phyloP scores from a whole-genome alignment of 306 rosid genomes.

The Lupinus albus region DNA sequence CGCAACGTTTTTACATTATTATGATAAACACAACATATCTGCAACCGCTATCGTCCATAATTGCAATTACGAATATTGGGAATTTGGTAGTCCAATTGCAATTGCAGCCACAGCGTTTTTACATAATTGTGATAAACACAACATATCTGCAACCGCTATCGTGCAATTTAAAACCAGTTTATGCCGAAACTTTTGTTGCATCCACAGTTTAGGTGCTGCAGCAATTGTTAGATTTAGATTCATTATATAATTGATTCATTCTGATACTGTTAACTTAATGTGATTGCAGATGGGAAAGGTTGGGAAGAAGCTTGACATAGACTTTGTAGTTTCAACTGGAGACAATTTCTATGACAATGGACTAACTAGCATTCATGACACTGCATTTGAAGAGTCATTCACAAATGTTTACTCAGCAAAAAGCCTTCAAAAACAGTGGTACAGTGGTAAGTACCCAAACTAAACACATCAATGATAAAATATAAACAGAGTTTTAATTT shows the following conservation, averaged over 20 bases:
- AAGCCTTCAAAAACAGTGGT: conserved; percentile 60
- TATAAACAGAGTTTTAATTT: background rate
- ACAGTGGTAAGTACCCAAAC: conserved; percentile 50
- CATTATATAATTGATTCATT: background rate
- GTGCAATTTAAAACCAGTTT: background rate
- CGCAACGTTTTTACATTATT: too few species aligned
- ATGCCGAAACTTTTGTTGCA: background rate
- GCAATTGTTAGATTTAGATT: background rate
- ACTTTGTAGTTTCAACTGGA: conserved; percentile 60
- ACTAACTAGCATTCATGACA: conserved; percentile 40
- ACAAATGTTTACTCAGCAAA: conserved; percentile 51
- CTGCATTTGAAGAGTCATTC: conserved; percentile 55
- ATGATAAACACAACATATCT: too few species aligned
- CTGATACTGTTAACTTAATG: background rate
- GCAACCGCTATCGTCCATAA: too few species aligned
- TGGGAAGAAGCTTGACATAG: conserved; percentile 56
- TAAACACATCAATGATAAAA: conserved; percentile 17
- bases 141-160: too few species aligned
- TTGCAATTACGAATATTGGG: too few species aligned
- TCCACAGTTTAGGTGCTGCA: background rate
- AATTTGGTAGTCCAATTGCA: too few species aligned
- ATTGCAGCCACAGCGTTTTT: too few species aligned
- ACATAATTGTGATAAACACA: too few species aligned
- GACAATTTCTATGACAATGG: conserved; percentile 67
- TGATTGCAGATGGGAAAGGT: conserved; percentile 53